These are phyloP conservation scores for Fusarium nelsonii DNA, from an alignment of 2,329 filamentous ascomycete species.

Conservation along the genomic window DNA sequence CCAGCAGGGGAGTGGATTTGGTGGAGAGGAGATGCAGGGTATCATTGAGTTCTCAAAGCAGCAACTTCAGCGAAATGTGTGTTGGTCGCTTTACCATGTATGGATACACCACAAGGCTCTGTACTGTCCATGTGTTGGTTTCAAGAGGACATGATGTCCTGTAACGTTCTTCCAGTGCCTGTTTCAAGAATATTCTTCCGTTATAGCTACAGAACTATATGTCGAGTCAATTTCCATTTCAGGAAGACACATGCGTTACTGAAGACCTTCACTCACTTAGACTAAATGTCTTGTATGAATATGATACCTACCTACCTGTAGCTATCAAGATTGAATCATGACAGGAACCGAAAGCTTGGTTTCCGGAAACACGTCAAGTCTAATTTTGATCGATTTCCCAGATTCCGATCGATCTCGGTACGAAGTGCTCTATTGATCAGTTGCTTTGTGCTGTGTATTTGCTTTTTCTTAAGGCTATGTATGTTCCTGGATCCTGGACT, in stretches of 20 bases:
- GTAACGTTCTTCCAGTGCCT: not conserved
- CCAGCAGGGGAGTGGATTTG: not conserved
- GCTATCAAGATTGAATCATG: not conserved
- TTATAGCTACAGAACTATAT: not conserved
- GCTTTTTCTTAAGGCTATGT: constrained; percentile 2
- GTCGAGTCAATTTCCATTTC: not conserved
- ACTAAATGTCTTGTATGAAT: not conserved
- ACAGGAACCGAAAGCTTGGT: not conserved
- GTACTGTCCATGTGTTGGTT: not conserved
- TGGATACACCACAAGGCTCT: not conserved
- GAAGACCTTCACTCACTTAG: not conserved
- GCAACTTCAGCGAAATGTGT: constrained; percentile 24
- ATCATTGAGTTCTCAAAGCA: constrained; percentile 15
- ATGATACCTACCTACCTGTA: not conserved
- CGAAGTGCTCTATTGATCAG: not conserved
- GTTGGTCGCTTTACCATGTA: not conserved
- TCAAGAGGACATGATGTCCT: not conserved
- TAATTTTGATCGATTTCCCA: not conserved
- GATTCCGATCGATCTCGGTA: constrained; percentile 13
- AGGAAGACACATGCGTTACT: not conserved
- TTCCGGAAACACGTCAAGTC: not conserved
- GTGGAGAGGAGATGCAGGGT: constrained; percentile 16
- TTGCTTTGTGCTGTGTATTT: not conserved
- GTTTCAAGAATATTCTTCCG: not conserved
- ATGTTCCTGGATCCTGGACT: not conserved